Evolutionary conservation across 192 early-diverging fungal species (phyloP).

Genomic region (Backusella mclennaniae): DNA sequence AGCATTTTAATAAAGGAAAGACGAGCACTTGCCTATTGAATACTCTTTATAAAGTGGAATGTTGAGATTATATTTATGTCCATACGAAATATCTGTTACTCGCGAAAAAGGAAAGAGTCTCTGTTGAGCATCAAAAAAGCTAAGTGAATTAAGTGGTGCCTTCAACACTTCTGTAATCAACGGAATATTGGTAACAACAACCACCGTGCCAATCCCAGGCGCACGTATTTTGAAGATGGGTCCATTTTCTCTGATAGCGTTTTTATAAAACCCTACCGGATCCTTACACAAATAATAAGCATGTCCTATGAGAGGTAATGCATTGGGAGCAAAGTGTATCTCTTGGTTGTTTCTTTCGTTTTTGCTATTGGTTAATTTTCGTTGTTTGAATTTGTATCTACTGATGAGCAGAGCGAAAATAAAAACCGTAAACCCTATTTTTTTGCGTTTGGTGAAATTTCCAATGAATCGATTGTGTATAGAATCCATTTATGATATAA

Average conservation of each 20-base stretch:
- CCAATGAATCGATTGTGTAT: not conserved
- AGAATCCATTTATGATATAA: not conserved
- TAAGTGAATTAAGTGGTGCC: not conserved
- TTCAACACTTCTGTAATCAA: not conserved
- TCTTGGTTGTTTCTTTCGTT: not conserved
- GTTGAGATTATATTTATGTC: not conserved
- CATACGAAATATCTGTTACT: not conserved
- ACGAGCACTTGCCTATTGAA: not conserved
- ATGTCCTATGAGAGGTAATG: not conserved
- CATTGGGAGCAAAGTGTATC: not conserved
- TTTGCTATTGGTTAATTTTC: not conserved
- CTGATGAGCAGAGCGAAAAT: not conserved
- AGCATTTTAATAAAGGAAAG: not conserved
- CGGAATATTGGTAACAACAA: not conserved
- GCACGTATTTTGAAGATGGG: not conserved
- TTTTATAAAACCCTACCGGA: not conserved
- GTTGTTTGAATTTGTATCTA: not conserved
- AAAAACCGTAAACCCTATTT: not conserved
- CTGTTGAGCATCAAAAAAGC: slow-evolving; percentile 2
- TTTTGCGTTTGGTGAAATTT: not conserved
- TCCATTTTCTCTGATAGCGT: not conserved
- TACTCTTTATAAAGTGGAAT: not conserved
- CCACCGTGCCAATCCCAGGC: not conserved
- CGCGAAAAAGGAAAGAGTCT: not conserved
- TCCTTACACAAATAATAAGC: not conserved